phyloP scores from a whole-genome alignment of 2,329 filamentous ascomycete species.

The Nectriaceae sp. region DNA sequence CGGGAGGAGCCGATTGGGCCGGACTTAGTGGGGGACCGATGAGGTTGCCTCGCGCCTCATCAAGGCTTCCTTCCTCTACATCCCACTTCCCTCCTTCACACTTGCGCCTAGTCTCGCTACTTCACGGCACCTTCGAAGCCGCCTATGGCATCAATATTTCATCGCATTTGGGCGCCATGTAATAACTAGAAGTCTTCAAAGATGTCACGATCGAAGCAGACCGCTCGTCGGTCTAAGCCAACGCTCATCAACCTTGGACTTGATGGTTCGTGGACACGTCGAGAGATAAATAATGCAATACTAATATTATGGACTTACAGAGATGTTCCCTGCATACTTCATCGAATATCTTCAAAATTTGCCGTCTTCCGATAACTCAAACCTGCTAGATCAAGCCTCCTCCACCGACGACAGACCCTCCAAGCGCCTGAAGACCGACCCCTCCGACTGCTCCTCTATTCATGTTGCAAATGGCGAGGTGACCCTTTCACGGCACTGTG shows the following conservation, averaged over 20 bases:
- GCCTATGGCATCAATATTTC: no score
- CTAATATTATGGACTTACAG: conserved; percentile 14
- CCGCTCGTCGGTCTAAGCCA: conserved; percentile 1
- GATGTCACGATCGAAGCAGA: conserved; percentile 15
- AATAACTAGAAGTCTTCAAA: not conserved
- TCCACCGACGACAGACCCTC: conserved; percentile 17
- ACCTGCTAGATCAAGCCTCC: conserved; percentile 9
- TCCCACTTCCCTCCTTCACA: conserved; percentile 14
- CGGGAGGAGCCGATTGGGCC: conserved; percentile 11
- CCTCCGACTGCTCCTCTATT: conserved; percentile 19
- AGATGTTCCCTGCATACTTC: conserved; percentile 25
- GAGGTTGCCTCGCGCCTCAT: no score
- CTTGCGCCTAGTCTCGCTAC: conserved; percentile 9
- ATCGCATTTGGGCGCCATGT: not conserved
- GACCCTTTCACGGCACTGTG: conserved; percentile 28
- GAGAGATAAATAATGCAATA: not conserved
- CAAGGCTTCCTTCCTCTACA: no score
- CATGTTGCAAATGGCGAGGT: conserved; percentile 28
- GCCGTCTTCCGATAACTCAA: conserved; percentile 13
- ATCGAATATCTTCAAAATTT: conserved; percentile 24
- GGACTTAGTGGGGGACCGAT: conserved; percentile 16
- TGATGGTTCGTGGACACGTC: conserved; percentile 25
- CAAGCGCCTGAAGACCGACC: conserved; percentile 35
- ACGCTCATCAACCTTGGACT: conserved; percentile 18
- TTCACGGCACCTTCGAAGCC: no score